Conservation (phyloP, 305 asterid species). For the Fraxinus floribunda region DNA sequence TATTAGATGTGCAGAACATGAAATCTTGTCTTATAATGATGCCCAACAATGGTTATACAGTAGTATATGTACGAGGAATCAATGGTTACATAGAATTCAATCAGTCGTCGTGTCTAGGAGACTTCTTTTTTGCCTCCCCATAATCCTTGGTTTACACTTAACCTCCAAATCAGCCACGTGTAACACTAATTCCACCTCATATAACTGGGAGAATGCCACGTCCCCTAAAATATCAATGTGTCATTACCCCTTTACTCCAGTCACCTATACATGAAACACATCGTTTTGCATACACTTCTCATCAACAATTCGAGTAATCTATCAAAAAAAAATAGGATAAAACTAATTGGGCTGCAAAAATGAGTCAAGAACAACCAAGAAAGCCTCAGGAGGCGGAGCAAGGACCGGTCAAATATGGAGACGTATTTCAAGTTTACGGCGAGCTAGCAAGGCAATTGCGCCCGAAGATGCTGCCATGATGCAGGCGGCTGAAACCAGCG, state of each 20-base stretch:
- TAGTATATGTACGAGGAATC: too few species aligned
- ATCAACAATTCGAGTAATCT: background rate
- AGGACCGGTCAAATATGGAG: constrained; percentile 59
- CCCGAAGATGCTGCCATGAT: constrained; percentile 74
- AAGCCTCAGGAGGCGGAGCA: constrained; percentile 30
- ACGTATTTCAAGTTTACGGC: constrained; percentile 51
- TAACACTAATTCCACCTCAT: constrained; percentile 12
- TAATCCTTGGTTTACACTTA: too few species aligned
- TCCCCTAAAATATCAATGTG: background rate
- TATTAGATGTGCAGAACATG: background rate
- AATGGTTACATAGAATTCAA: too few species aligned
- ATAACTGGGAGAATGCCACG: constrained; percentile 15
- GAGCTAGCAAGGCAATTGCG: constrained; percentile 48
- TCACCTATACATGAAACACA: background rate
- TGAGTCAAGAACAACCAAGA: constrained; percentile 58
- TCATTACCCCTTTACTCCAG: constrained; percentile 5
- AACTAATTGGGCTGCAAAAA: constrained; percentile 14
- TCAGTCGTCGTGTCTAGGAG: too few species aligned
- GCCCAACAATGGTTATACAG: background rate
- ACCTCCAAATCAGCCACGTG: constrained; percentile 11
- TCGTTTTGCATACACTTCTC: background rate
- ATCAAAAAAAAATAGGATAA: background rate
- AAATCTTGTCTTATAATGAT: background rate
- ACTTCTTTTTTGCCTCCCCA: too few species aligned
- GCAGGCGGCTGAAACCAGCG: constrained; percentile 59